Percentiles rank a stretch among this genome's conserved stretches.
These are phyloP conservation scores for Beauveria sp. DNA, from an alignment of 2,329 filamentous ascomycete species.

Conservation along the genomic window DNA sequence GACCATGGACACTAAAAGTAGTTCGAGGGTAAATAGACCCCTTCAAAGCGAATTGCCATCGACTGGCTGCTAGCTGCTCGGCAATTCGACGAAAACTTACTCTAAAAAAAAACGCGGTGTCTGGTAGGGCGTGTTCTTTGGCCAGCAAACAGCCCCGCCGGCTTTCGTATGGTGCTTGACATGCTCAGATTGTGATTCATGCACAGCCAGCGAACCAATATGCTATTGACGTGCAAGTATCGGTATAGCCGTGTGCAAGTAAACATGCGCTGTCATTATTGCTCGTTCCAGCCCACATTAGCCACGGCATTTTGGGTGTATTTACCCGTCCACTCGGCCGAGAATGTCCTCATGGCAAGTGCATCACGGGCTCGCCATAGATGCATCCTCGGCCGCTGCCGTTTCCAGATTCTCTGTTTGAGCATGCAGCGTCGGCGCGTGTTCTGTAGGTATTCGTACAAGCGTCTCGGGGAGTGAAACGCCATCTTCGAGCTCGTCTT, in stretches of 20 bases:
- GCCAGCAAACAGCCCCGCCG: not conserved
- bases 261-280: not conserved
- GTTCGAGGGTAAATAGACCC: not conserved
- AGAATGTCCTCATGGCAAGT: no score
- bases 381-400: slow-evolving; percentile 31
- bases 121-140: not conserved
- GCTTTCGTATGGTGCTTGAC: not conserved
- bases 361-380: slow-evolving; percentile 13
- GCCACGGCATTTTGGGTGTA: not conserved
- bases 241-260: not conserved
- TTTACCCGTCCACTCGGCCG: not conserved
- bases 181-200: not conserved
- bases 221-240: not conserved
- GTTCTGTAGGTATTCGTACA: slow-evolving; percentile 77
- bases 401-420: slow-evolving; percentile 47
- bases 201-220: not conserved
- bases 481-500: slow-evolving; percentile 30
- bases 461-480: slow-evolving; percentile 69
- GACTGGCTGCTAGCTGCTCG: no score
- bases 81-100: not conserved
- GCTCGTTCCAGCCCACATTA: not conserved
- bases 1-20: not conserved
- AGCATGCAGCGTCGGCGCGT: slow-evolving; percentile 57
- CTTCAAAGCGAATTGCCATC: not conserved
- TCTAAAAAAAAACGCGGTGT: not conserved